A percentile compares a stretch with the other conserved stretches of the same genome.
These are phyloP conservation scores for Candida neerlandica DNA, from an alignment of 1,139 yeast genomes.

Conservation along the genomic window DNA sequence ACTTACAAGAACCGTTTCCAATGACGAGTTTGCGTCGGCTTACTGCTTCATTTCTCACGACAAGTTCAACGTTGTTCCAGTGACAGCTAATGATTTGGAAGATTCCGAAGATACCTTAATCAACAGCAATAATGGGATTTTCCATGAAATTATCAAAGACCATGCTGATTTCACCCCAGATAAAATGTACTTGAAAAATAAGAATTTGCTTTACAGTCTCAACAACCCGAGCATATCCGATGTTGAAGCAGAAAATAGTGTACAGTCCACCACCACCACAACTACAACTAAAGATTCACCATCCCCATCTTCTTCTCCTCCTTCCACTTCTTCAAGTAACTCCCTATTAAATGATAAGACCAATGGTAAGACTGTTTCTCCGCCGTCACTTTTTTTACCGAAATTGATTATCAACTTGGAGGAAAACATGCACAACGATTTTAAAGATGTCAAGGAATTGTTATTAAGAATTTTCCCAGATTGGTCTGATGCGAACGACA, in stretches of 20 bases:
- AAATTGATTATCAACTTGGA: slow-evolving; percentile 36
- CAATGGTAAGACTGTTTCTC: slow-evolving; percentile 17
- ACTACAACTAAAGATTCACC: slow-evolving; percentile 2
- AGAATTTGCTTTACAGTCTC: slow-evolving; percentile 42
- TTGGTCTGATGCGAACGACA: slow-evolving; percentile 30
- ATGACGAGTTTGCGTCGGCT: slow-evolving; percentile 18
- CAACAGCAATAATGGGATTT: not conserved
- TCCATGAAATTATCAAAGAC: slow-evolving; percentile 12
- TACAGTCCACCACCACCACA: slow-evolving; percentile 1
- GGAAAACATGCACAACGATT: slow-evolving; percentile 32
- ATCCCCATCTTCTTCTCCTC: slow-evolving; percentile 20
- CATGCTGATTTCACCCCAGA: slow-evolving; percentile 20
- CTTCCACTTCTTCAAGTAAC: slow-evolving; percentile 15
- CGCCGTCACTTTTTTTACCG: slow-evolving; percentile 45
- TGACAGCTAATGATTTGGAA: slow-evolving; percentile 13
- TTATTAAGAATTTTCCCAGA: slow-evolving; percentile 37
- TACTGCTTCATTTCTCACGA: slow-evolving; percentile 46
- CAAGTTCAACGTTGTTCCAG: slow-evolving; percentile 42
- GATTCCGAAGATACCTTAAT: slow-evolving; percentile 2
- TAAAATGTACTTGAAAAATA: slow-evolving; percentile 35
- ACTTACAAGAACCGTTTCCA: not conserved
- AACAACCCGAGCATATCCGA: slow-evolving; percentile 49
- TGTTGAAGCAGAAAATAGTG: slow-evolving; percentile 31
- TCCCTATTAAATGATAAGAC: not conserved
- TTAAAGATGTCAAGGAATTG: slow-evolving; percentile 35